Percentiles rank a stretch among this genome's conserved stretches.
These are phyloP conservation scores for Tuber magnatum DNA, from an alignment of 495 filamentous ascomycete species.

Conservation along the genomic window DNA sequence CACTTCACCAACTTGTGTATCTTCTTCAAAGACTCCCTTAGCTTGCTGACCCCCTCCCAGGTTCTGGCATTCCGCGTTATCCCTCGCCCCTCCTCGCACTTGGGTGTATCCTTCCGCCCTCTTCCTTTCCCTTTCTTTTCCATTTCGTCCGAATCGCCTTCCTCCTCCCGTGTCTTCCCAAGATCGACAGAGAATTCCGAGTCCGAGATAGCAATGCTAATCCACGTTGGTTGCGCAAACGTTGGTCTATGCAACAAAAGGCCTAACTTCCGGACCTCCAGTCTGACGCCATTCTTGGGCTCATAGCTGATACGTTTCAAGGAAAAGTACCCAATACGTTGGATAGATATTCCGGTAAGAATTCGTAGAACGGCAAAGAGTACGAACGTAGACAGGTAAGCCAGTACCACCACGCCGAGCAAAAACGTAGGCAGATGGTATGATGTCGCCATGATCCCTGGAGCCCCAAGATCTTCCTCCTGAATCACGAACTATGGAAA, in stretches of 20 bases:
- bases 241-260: slow-evolving; percentile 84
- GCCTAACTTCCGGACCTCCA: slow-evolving; percentile 84
- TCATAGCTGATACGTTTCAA: slow-evolving; percentile 82
- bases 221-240: slow-evolving; percentile 94
- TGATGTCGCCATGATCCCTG: slow-evolving; percentile 18
- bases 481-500: not conserved
- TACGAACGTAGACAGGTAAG: slow-evolving; percentile 86
- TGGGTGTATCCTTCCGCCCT: slow-evolving; percentile 25
- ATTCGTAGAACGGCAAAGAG: slow-evolving; percentile 89
- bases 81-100: slow-evolving; percentile 27
- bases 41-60: slow-evolving; percentile 56
- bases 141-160: slow-evolving; percentile 17
- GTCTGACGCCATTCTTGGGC: slow-evolving; percentile 72
- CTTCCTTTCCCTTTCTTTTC: slow-evolving; percentile 32
- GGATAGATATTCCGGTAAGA: slow-evolving; percentile 88
- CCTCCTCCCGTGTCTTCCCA: slow-evolving; percentile 50
- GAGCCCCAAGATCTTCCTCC: not conserved
- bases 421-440: slow-evolving; percentile 61
- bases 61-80: slow-evolving; percentile 44
- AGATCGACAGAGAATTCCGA: slow-evolving; percentile 76
- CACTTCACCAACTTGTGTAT: slow-evolving; percentile 81
- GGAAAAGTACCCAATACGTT: slow-evolving; percentile 85
- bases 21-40: slow-evolving; percentile 56
- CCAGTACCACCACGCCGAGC: slow-evolving; percentile 70
- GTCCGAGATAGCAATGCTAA: slow-evolving; percentile 79